These are phyloP conservation scores for Lepidium didymum DNA, from an alignment of 345 rosid genomes.

Conservation along the genomic window DNA sequence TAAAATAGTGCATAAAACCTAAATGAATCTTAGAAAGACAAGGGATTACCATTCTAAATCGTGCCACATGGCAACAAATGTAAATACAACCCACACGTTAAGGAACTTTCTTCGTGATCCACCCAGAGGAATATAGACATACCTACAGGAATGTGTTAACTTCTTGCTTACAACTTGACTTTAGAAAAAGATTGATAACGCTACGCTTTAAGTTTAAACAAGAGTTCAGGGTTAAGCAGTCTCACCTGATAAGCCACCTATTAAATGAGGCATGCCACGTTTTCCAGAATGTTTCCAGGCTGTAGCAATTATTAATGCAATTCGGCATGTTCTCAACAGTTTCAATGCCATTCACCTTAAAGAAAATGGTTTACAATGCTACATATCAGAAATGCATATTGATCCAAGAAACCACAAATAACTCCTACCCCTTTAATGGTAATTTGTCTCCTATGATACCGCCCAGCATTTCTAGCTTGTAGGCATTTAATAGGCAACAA, in stretches of 20 bases:
- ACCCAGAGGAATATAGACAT: constrained; percentile 94
- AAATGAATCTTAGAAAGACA: constrained; percentile 1
- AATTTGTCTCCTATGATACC: not conserved
- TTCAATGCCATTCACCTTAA: constrained; percentile 81
- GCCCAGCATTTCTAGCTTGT: not conserved
- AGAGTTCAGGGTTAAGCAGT: constrained; percentile 7
- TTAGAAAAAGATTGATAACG: not conserved
- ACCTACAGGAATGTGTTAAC: constrained; percentile 40
- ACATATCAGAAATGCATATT: not conserved
- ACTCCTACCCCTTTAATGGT: not conserved
- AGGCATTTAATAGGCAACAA: not conserved
- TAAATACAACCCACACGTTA: constrained; percentile 84
- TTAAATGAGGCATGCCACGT: constrained; percentile 97
- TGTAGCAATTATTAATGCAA: constrained; percentile 86
- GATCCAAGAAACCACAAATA: not conserved
- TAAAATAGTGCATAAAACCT: not conserved
- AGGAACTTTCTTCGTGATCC: constrained; percentile 79
- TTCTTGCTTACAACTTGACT: not conserved
- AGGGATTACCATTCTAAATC: constrained; percentile 80
- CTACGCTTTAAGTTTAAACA: not conserved
- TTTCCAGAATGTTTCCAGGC: constrained; percentile 92
- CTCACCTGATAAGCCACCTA: constrained; percentile 96
- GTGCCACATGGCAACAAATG: constrained; percentile 96
- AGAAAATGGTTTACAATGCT: not conserved
- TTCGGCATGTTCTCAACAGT: constrained; percentile 87